Base-by-base conservation (phyloP, 1,139 yeast species). In the Hemisphaericaspora subhashii region DNA sequence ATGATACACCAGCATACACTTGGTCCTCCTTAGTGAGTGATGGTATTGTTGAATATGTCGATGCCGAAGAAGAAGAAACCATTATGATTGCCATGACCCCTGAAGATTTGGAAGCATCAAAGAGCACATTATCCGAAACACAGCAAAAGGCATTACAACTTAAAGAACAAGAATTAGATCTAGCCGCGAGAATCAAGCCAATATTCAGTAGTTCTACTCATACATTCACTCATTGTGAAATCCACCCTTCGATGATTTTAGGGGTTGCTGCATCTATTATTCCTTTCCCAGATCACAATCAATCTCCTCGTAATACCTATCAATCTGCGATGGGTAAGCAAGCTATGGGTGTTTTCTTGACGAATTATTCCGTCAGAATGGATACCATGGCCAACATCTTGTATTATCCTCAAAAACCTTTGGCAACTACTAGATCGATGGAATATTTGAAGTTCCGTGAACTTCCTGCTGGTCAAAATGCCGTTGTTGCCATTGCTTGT, bases 281-380 rank as follows among this genome's bases (percentile, higher is more conserved):
- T 76, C 99, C 99, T 18, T 92, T 92, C 86, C 99, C 99, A 12
- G 98, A 92, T 68, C 99, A 92, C 67, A 92, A 92, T 65, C 99
- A 92, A 74, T 90, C 98, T 43, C 98, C 98, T 43, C 95, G 98
- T 82, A 92, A 92, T 64, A 92, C 98, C 5, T 92, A 92, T 68
- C 98, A 92, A 72, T 89, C 96, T 60, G 98, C 98, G 48, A 92
- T 92, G 98, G 98, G 98, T 81, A 92, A 92, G 67, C 99, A 92
- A 71, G 99, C 99, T 44, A 92, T 92, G 98, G 99, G 99, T 60
- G 98, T 94, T n/a, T 90, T 88, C 65, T 76, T 92, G 57, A 92
- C 98, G 4, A 92, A 92, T 59, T 94, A 92, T 62, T 79, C 86
- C 40, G 96, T 90, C 37, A 87, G 99, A 71, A 92, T 92, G 98